Conservation (phyloP, 2,329 filamentous ascomycete genomes). For the Pseudogymnoascus sp. region DNA sequence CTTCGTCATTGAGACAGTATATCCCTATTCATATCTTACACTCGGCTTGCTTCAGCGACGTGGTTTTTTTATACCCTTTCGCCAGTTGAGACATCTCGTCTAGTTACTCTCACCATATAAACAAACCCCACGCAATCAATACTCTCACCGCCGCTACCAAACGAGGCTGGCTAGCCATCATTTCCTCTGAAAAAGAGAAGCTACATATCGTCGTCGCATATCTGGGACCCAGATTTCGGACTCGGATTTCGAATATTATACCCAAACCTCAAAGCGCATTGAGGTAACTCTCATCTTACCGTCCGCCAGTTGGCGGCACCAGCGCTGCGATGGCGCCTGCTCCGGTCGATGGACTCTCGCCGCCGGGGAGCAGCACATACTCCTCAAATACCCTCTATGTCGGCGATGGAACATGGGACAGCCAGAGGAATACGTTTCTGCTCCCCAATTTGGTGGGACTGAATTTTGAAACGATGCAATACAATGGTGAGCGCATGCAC, state of each 20-base stretch:
- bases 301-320: slow-evolving; percentile 7
- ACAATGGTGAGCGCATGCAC: slow-evolving; percentile 57
- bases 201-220: background rate
- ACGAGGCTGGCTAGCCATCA: background rate
- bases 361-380: slow-evolving; percentile 67
- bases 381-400: slow-evolving; percentile 67
- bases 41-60: slow-evolving; percentile 2
- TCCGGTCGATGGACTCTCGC: slow-evolving; percentile 28
- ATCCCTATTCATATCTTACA: slow-evolving; percentile 2
- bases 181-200: background rate
- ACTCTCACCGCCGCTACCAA: slow-evolving; percentile 3
- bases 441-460: slow-evolving; percentile 69
- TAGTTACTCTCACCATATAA: background rate
- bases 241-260: background rate
- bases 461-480: slow-evolving; percentile 75
- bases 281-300: background rate
- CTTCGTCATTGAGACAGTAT: slow-evolving; percentile 4
- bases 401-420: slow-evolving; percentile 80
- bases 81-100: background rate
- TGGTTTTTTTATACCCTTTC: background rate
- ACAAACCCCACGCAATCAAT: background rate
- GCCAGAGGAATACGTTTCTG: slow-evolving; percentile 67
- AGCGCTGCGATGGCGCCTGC: slow-evolving; percentile 14
- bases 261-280: background rate
- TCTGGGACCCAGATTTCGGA: background rate